Percentiles rank a stretch among this genome's conserved stretches.
phyloP scores from a whole-genome alignment of 2,329 filamentous ascomycete species.

The Sporothrix pseudoabietina region DNA sequence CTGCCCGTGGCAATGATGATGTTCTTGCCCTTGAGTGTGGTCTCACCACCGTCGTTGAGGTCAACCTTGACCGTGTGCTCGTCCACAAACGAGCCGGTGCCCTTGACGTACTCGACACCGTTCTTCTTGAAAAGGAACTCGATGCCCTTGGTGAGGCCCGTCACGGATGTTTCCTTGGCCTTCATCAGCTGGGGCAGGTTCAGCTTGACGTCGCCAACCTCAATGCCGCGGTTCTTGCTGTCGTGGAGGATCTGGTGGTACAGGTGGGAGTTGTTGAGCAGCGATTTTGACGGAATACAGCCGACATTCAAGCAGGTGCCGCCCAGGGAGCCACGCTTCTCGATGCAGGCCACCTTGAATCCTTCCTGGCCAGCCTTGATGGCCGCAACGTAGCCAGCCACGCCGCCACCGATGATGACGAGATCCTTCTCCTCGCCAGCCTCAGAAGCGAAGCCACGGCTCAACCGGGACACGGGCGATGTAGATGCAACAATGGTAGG shows the following conservation, averaged over 20 bases:
- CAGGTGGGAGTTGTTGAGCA: constrained; percentile 98
- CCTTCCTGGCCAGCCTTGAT: constrained; percentile 99
- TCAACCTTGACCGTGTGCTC: constrained; percentile 91
- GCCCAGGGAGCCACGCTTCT: constrained; percentile 93
- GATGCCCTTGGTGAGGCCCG: constrained; percentile 89
- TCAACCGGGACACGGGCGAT: constrained; percentile 52
- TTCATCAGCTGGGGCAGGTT: constrained; percentile 97
- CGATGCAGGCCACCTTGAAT: constrained; percentile 95
- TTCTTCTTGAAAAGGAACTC: constrained; percentile 99
- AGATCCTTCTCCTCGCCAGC: constrained; percentile 86
- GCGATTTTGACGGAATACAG: constrained; percentile 98
- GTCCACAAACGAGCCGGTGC: constrained; percentile 80
- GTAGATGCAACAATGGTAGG: constrained; percentile 52
- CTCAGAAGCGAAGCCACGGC: constrained; percentile 61
- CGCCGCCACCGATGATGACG: constrained; percentile 96
- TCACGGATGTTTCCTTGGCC: constrained; percentile 91
- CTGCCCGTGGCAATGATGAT: constrained; percentile 96
- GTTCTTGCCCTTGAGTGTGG: constrained; percentile 86
- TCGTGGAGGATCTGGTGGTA: constrained; percentile 98
- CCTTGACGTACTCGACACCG: constrained; percentile 96
- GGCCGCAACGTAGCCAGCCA: constrained; percentile 96
- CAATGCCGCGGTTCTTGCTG: constrained; percentile 94
- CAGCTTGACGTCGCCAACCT: constrained; percentile 94
- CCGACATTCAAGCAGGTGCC: constrained; percentile 98
- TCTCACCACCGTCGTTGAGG: constrained; percentile 88